Conservation (phyloP, 148 eudicot species). For the Silene uniflora region DNA sequence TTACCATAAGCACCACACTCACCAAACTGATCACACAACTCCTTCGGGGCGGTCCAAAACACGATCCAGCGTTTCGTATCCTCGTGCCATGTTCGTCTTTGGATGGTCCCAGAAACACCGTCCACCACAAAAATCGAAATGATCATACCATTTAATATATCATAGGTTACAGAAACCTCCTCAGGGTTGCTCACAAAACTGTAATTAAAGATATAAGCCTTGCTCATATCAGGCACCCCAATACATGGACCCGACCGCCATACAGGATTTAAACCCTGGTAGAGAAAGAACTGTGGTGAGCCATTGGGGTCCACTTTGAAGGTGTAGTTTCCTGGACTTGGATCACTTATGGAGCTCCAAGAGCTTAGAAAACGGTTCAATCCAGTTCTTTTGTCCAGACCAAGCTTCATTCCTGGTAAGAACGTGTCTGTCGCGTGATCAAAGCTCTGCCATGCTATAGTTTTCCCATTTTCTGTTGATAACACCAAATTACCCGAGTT, state of each 20-base stretch:
- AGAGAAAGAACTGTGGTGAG: slow-evolving; percentile 43
- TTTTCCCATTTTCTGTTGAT: slow-evolving; percentile 11
- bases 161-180: slow-evolving; percentile 32
- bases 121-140: slow-evolving; percentile 37
- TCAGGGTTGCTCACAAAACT: slow-evolving; percentile 25
- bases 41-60: slow-evolving; percentile 40
- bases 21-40: slow-evolving; percentile 37
- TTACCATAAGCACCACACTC: slow-evolving; percentile 40
- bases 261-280: slow-evolving; percentile 24
- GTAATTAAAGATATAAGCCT: slow-evolving; percentile 27
- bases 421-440: slow-evolving; percentile 42
- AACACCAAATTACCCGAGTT: slow-evolving; percentile 47
- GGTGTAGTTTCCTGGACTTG: slow-evolving; percentile 36
- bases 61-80: slow-evolving; percentile 29
- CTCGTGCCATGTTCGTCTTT: slow-evolving; percentile 45
- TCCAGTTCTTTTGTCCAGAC: slow-evolving; percentile 37
- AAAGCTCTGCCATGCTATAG: slow-evolving; percentile 49
- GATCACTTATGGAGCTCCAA: slow-evolving; percentile 46
- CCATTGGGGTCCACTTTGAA: slow-evolving; percentile 33
- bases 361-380: slow-evolving; percentile 36
- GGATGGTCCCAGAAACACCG: slow-evolving; percentile 29
- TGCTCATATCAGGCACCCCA: slow-evolving; percentile 43
- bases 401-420: slow-evolving; percentile 43
- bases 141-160: slow-evolving; percentile 20
- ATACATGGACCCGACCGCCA: slow-evolving; percentile 56